Percentiles rank a stretch among this genome's conserved stretches.
These are phyloP conservation scores for Linnemannia zychae DNA, from an alignment of 192 early-diverging fungal species.

Conservation along the genomic window DNA sequence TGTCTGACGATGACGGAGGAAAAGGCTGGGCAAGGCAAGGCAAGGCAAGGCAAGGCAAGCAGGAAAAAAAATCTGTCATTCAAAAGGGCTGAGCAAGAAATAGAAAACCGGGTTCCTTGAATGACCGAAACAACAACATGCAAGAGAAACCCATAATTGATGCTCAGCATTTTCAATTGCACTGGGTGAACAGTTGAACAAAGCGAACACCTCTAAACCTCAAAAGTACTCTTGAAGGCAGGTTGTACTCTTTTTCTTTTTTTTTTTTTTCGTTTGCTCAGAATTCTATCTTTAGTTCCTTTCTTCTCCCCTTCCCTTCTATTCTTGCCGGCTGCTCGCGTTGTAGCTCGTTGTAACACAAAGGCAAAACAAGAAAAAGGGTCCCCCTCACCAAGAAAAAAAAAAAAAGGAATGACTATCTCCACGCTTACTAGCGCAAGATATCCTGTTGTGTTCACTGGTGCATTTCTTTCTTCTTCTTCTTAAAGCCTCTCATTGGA, in stretches of 20 bases:
- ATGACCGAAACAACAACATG: background rate
- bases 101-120: background rate
- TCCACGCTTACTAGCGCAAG: no score
- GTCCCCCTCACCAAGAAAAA: background rate
- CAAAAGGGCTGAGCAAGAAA: background rate
- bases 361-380: background rate
- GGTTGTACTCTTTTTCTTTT: background rate
- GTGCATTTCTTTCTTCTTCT: no score
- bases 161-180: background rate
- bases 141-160: background rate
- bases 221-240: no score
- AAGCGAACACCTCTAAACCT: background rate
- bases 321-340: no score
- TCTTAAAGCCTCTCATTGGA: no score
- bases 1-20: background rate
- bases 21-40: background rate
- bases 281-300: conserved; percentile 2
- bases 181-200: background rate
- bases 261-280: background rate
- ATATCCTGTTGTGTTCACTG: no score
- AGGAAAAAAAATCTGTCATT: background rate
- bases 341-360: background rate
- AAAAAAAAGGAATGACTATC: background rate
- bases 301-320: no score
- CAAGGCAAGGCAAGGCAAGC: background rate